Evolutionary conservation across 108 stramenopile genomes (phyloP).

Genomic region (Nannochloropsis gaditana): DNA sequence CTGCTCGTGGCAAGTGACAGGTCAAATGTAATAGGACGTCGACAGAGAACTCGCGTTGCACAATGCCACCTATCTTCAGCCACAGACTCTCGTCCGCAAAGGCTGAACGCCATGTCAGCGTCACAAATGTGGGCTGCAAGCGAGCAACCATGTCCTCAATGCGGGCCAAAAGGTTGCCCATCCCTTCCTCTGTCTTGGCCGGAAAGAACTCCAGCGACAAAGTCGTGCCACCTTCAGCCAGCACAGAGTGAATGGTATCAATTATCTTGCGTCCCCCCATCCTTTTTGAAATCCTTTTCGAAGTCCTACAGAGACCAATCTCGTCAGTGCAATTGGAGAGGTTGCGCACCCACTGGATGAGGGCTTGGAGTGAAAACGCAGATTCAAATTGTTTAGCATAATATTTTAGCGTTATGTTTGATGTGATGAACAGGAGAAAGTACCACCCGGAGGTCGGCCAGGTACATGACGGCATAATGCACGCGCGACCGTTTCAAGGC

Average conservation of each 20-base stretch:
- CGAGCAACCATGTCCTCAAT: conserved; percentile 40
- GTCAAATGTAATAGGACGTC: conserved; percentile 56
- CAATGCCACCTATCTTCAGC: conserved; percentile 42
- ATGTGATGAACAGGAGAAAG: no score
- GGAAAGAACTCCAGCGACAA: conserved; percentile 26
- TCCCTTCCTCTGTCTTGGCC: conserved; percentile 37
- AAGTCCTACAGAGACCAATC: no score
- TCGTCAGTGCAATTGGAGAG: no score
- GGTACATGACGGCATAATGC: no score
- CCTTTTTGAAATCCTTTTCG: neutral
- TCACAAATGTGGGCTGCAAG: conserved; percentile 44
- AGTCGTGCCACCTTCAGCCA: conserved; percentile 19
- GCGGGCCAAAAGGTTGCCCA: conserved; percentile 36
- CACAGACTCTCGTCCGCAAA: conserved; percentile 46
- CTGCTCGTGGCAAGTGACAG: conserved; percentile 48
- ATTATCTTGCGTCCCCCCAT: conserved; percentile 8
- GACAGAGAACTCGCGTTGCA: conserved; percentile 51
- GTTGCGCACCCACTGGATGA: no score
- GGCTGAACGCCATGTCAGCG: conserved; percentile 49
- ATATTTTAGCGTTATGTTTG: no score
- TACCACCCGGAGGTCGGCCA: no score
- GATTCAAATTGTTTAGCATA: no score
- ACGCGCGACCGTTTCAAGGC: no score
- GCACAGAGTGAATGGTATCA: conserved; percentile 19
- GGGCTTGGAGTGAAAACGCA: no score